phyloP scores from a whole-genome alignment of 1,284 basidiomycete species.

The Abortiporus biennis region DNA sequence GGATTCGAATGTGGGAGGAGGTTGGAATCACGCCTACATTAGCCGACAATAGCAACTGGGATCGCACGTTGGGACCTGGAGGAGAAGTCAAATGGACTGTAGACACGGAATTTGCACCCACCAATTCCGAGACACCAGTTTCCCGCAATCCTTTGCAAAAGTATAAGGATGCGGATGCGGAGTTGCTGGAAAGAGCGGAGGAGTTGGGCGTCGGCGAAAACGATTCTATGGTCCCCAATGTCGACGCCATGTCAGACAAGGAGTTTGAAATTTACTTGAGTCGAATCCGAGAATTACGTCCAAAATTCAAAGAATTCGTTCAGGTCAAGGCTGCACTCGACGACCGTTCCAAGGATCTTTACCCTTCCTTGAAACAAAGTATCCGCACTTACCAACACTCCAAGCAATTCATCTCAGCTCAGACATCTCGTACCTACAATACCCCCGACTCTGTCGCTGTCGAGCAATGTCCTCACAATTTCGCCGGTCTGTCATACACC shows the following conservation, averaged over 20 bases:
- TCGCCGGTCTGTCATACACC: constrained; percentile 57
- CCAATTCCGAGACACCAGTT: not conserved
- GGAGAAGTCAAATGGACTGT: constrained; percentile 29
- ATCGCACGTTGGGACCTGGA: constrained; percentile 25
- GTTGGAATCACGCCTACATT: constrained; percentile 40
- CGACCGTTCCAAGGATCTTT: constrained; percentile 16
- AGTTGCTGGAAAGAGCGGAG: constrained; percentile 33
- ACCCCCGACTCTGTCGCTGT: constrained; percentile 34
- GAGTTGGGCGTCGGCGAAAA: constrained; percentile 4
- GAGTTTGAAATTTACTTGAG: constrained; percentile 56
- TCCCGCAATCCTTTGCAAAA: not conserved
- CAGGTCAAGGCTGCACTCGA: constrained; percentile 10
- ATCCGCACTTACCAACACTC: constrained; percentile 15
- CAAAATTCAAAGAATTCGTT: constrained; percentile 46
- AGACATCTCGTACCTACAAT: constrained; percentile 19
- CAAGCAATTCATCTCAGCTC: constrained; percentile 25
- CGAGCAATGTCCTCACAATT: constrained; percentile 57
- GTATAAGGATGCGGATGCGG: not conserved
- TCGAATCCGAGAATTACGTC: constrained; percentile 47
- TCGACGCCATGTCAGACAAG: constrained; percentile 29
- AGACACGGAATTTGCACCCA: constrained; percentile 43
- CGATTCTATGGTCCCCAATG: constrained; percentile 21
- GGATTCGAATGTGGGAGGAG: constrained; percentile 62
- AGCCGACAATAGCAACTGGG: constrained; percentile 26
- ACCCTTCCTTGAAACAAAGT: constrained; percentile 16